Percentiles rank a stretch among this genome's conserved stretches.
Evolutionary conservation across 805 yeast genomes (phyloP).

Genomic region (Kuraishia borneana): DNA sequence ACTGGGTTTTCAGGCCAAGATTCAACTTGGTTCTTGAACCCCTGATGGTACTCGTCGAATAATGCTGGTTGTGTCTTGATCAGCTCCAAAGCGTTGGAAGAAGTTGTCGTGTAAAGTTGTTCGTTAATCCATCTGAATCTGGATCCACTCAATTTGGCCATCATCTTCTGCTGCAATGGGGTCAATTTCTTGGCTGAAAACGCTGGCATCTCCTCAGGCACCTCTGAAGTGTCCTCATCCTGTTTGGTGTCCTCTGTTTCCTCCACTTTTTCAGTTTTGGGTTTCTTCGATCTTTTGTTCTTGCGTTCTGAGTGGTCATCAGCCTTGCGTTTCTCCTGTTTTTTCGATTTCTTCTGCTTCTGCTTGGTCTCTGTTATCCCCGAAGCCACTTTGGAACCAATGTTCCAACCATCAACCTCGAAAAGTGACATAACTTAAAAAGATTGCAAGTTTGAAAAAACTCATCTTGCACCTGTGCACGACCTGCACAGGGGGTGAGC

Average conservation of each 20-base stretch:
- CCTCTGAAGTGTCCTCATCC: not conserved
- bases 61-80: slow-evolving; percentile 75
- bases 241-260: not conserved
- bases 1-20: slow-evolving; percentile 99
- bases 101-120: slow-evolving; percentile 80
- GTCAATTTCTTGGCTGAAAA: slow-evolving; percentile 41
- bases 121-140: slow-evolving; percentile 98
- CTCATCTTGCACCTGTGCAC: too few species aligned
- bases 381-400: slow-evolving; percentile 42
- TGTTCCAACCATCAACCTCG: slow-evolving; percentile 75
- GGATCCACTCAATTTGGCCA: slow-evolving; percentile 88
- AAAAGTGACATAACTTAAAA: slow-evolving; percentile 73
- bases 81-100: slow-evolving; percentile 64
- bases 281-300: not conserved
- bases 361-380: slow-evolving; percentile 22
- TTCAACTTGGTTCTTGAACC: slow-evolving; percentile 90
- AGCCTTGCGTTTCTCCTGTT: slow-evolving; percentile 7
- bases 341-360: slow-evolving; percentile 17
- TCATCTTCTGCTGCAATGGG: slow-evolving; percentile 90
- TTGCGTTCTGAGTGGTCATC: slow-evolving; percentile 3
- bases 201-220: slow-evolving; percentile 4
- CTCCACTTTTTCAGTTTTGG: not conserved
- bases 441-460: too few species aligned
- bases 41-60: slow-evolving; percentile 91
- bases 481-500: too few species aligned